Conservation (phyloP, 192 early-diverging fungal species). For the Gamsiella multidivaricata region DNA sequence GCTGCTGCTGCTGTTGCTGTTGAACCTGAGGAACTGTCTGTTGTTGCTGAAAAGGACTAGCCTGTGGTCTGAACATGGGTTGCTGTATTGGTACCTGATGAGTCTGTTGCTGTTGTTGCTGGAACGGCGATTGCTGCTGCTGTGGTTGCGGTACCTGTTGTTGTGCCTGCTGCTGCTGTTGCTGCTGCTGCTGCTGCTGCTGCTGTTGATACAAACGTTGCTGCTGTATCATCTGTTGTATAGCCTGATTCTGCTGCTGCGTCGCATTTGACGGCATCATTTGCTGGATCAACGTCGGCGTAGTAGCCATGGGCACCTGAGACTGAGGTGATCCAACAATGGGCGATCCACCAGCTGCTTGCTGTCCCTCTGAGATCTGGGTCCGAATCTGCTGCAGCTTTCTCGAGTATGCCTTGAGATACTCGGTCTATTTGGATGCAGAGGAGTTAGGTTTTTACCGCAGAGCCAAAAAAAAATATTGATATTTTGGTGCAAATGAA, state of each 20-base stretch:
- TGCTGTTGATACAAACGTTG: conserved; percentile 27
- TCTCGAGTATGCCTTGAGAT: conserved; percentile 22
- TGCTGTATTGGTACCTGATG: conserved; percentile 19
- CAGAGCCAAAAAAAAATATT: too few relatives aligned
- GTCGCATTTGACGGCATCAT: conserved; percentile 12
- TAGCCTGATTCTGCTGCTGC: conserved; percentile 13
- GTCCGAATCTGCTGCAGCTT: conserved; percentile 43
- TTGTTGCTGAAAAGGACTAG: background rate
- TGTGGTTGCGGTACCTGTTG: conserved; percentile 2
- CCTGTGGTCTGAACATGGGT: conserved; percentile 14
- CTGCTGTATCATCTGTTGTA: conserved; percentile 18
- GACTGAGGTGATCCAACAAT: conserved; percentile 43
- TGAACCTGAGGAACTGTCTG: conserved; percentile 5
- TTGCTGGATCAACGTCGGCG: conserved; percentile 24
- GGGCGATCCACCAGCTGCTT: conserved; percentile 28
- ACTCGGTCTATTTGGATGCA: conserved; percentile 19
- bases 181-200: conserved; percentile 9
- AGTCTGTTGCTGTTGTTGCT: conserved; percentile 14
- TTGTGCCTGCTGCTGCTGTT: conserved; percentile 1
- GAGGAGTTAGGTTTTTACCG: conserved; percentile 1
- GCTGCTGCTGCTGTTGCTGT: conserved; percentile 18
- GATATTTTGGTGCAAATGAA: too few relatives aligned
- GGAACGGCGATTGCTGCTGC: conserved; percentile 6
- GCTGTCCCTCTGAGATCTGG: conserved; percentile 25
- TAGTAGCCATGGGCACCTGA: conserved; percentile 24